A percentile compares a stretch with the other conserved stretches of the same genome.
Conservation (phyloP, 1,139 yeast species). For the Yamadazyma sp. region DNA sequence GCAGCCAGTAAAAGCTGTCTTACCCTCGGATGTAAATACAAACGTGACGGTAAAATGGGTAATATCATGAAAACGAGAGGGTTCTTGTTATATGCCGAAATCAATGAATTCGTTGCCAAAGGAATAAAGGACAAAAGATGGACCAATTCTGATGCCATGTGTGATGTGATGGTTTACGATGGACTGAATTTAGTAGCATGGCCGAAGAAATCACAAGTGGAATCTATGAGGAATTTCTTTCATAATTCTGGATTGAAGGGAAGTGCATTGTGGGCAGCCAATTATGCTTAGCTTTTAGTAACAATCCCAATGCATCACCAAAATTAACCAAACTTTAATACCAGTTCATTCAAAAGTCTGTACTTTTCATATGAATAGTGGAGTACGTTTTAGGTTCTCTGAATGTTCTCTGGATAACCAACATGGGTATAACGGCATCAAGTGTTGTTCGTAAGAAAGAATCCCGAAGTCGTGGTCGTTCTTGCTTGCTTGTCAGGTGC, state of each 20-base stretch:
- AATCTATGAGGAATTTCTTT: constrained; percentile 6
- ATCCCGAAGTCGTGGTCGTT: no score
- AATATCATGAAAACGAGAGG: constrained; percentile 13
- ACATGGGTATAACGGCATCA: no score
- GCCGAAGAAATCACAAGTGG: constrained; percentile 13
- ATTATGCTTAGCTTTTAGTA: constrained; percentile 8
- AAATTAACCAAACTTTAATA: no score
- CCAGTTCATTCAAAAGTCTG: no score
- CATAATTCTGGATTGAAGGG: constrained; percentile 14
- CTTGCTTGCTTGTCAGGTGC: no score
- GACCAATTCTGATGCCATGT: constrained; percentile 14
- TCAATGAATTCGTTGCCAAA: constrained; percentile 11
- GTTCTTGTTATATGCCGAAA: constrained; percentile 15
- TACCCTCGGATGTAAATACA: constrained; percentile 3
- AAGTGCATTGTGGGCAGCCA: constrained; percentile 14
- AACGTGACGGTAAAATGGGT: constrained; percentile 7
- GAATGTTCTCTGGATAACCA: no score
- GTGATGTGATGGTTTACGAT: constrained; percentile 19
- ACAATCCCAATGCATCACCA: no score
- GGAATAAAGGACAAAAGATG: constrained; percentile 12
- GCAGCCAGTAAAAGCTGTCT: constrained; percentile 9
- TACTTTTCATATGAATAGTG: no score
- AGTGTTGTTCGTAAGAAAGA: no score
- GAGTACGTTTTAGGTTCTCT: no score
- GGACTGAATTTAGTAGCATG: constrained; percentile 18